A percentile compares a stretch with the other conserved stretches of the same genome.
Evolutionary conservation across 192 early-diverging fungal genomes (phyloP).

Genomic region (Coemansia guatemalensis): DNA sequence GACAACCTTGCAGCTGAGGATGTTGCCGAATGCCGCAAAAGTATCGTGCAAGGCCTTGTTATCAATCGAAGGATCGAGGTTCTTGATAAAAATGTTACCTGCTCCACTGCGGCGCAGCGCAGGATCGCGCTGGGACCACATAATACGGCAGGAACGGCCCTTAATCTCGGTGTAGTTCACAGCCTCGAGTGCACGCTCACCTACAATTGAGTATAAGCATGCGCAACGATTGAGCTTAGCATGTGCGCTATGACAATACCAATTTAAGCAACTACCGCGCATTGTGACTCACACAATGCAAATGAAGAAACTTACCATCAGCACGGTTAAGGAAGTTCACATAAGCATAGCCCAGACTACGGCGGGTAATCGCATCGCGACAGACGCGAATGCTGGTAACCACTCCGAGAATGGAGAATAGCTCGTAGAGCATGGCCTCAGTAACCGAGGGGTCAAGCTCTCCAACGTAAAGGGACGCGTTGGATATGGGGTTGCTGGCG

Average conservation of each 20-base stretch:
- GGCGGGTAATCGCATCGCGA: constrained; percentile 95
- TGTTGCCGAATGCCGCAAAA: constrained; percentile 95
- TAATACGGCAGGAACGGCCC: constrained; percentile 96
- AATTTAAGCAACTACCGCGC: neutral
- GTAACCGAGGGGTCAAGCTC: constrained; percentile 96
- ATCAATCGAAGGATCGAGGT: constrained; percentile 95
- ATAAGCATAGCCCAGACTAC: constrained; percentile 96
- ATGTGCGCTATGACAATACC: neutral
- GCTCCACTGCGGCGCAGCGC: constrained; percentile 84
- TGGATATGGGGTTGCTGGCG: constrained; percentile 49
- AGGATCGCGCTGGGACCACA: constrained; percentile 99
- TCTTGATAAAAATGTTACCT: constrained; percentile 99
- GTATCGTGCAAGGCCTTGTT: constrained; percentile 99
- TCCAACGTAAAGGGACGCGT: constrained; percentile 91
- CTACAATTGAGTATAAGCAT: constrained; percentile 15
- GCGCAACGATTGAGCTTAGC: neutral
- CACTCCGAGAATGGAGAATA: constrained; percentile 93
- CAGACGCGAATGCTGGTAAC: constrained; percentile 98
- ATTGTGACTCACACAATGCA: neutral
- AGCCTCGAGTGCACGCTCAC: constrained; percentile 87
- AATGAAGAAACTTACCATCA: constrained; percentile 56
- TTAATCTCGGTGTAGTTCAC: constrained; percentile 97
- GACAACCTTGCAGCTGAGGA: constrained; percentile 97
- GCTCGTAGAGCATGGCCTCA: constrained; percentile 96
- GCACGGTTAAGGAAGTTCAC: constrained; percentile 94